Base-by-base conservation (phyloP, 371 early-diverging fungal genomes). In the Saksenaea oblongispora region DNA sequence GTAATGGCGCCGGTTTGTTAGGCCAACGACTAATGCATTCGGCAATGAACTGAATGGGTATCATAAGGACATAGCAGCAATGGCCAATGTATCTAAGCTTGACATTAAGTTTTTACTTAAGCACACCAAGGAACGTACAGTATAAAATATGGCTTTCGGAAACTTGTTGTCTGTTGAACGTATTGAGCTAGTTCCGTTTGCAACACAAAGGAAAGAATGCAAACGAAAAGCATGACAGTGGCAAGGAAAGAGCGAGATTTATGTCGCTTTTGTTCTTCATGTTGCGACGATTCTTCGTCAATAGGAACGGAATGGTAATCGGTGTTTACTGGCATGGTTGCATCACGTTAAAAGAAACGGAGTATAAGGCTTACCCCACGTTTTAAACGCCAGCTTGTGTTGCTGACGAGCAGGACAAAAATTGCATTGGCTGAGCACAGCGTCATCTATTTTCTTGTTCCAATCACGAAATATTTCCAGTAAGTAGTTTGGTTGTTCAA, bases 61-160 rank as follows among this genome's bases (percentile, higher is more conserved):
- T 69, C 61, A 90, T 81, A 11, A 89, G 62, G 15, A 87, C 61
- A 73, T 89, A 92, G 59, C 85, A 87, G 4, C 89, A 86, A 60
- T 93, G 94, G 27, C 89, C 83, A 61, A 92, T 71, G 70, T 89
- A 90, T 36, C 86, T 86, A 70, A 42, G 5, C 39, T 13, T 17
- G 15, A 39, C 13, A 27, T 17, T 47, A 54, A 41, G 58, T 26
- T n/a, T 34, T 37, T 55, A 8, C 15, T 22, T 24, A 11, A 10
- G 5, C 51, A 18, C 51, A 47, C 9, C 22, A 9, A n/a, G 24
- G 18, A 24, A 70, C 80, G 64, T 80, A 91, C 81, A 93, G 73
- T 51, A 93, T 89, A 64, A 92, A 89, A 69, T 92, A 93, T 11
- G 94, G 94, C 62, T 89, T 88, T 7, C 82, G 76, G 34, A 79